Evolutionary conservation across 805 yeast species (phyloP).

Genomic region (Zygotorulaspora chibaensis): DNA sequence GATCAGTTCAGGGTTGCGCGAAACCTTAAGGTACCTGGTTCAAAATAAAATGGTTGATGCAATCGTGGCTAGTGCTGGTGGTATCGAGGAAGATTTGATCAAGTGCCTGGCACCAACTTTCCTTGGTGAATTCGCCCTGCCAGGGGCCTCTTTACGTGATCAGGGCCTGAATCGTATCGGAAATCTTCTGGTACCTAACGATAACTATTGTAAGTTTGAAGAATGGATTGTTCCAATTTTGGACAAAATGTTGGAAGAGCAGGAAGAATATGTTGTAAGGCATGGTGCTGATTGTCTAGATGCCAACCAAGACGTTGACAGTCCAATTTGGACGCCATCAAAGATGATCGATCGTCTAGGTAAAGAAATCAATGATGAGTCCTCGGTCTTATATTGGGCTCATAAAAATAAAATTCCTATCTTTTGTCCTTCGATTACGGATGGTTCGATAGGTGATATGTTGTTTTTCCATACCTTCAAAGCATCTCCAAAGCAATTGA

Average conservation of each 20-base stretch:
- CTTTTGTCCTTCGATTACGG: constrained; percentile 96
- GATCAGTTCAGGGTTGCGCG: constrained; percentile 91
- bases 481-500: constrained; percentile 82
- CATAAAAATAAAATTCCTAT: constrained; percentile 94
- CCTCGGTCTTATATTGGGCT: constrained; percentile 95
- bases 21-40: constrained; percentile 81
- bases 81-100: constrained; percentile 95
- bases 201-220: constrained; percentile 94
- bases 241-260: constrained; percentile 84
- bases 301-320: constrained; percentile 43
- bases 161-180: constrained; percentile 98
- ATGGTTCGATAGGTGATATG: constrained; percentile 99
- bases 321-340: constrained; percentile 87
- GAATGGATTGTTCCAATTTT: constrained; percentile 98
- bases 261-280: constrained; percentile 57
- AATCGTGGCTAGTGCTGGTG: constrained; percentile 96
- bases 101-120: constrained; percentile 95
- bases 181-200: constrained; percentile 93
- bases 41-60: constrained; percentile 94
- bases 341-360: constrained; percentile 89
- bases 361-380: constrained; percentile 89
- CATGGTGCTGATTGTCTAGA: constrained; percentile 54
- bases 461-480: constrained; percentile 96
- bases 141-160: constrained; percentile 79
- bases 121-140: constrained; percentile 82